Base-by-base conservation (phyloP, 2,329 filamentous ascomycete species). In the Pezicula carpinea region DNA sequence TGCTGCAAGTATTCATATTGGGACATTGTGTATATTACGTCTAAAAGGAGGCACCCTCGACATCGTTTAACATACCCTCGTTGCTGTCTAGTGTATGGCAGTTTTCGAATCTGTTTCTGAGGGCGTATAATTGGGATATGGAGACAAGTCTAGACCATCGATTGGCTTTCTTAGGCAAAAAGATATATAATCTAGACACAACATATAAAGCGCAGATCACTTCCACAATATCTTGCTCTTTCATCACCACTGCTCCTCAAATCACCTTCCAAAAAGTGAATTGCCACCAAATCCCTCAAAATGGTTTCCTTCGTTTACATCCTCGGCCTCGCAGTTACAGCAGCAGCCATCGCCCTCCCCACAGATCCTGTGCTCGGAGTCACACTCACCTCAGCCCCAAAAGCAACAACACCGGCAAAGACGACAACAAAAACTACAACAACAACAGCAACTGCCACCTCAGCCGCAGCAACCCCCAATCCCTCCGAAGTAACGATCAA, bases 401-500 rank as follows among this genome's bases (percentile, higher is more conserved):
- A 19, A 21, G 17, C 38, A 21, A 21, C 48, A 32, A 33, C 39
- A 29, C 23, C 48, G 26, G 44, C 1, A 33, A 23, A 6, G 11
- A 26, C 23, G 6, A 26, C 23, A 6, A 26, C 23, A 26, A 26
- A 47, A 11, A 51, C 53, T 11, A 54, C 51, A 17, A n/a, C 49
- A 19, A 35, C 33, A n/a, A 42, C 46, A 11, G 33, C 45, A 29
- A 39, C 7, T 26, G 7, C 23, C 11, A 26, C 7, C 23, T 6
- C 23, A 26, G 11, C 23, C 32, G 51, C 64, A 51, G 45, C 42
- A 38, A 52, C 42, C 7, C 63, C 63, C 45, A 54, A 66, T 43
- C 60, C 63, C 53, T 57, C 54, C 42, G 44, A 60, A 40, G 69
- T 74, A 36, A 66, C 62, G 42, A 71, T 74, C 53, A 61, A 65